Percentiles rank a stretch among this genome's conserved stretches.
These are phyloP conservation scores for Blastomyces percursus DNA, from an alignment of 2,329 filamentous ascomycete species.

Conservation along the genomic window DNA sequence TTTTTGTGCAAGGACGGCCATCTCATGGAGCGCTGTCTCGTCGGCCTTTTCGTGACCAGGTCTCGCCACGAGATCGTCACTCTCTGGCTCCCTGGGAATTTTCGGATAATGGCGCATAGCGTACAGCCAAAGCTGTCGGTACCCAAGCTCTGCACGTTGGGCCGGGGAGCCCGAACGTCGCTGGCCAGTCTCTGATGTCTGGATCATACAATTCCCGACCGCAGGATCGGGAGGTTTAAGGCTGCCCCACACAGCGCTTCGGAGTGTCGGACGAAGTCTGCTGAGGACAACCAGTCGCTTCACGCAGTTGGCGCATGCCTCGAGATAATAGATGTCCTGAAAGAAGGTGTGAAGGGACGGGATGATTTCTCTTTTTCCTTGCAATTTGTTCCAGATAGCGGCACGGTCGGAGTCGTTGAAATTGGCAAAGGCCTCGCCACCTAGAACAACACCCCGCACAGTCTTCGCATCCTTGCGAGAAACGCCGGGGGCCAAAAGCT, in stretches of 20 bases:
- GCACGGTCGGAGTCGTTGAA: conserved; percentile 13
- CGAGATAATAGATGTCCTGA: conserved; percentile 10
- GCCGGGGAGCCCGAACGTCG: not conserved
- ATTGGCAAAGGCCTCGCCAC: conserved; percentile 7
- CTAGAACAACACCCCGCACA: not conserved
- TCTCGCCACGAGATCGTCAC: not conserved
- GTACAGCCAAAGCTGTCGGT: not conserved
- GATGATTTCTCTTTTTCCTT: conserved; percentile 13
- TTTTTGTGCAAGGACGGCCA: conserved; percentile 15
- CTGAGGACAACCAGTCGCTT: not conserved
- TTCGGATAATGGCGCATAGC: not conserved
- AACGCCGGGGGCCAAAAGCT: not conserved
- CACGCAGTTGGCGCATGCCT: not conserved
- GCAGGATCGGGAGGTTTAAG: not conserved
- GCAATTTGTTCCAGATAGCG: conserved; percentile 10
- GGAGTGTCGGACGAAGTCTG: not conserved
- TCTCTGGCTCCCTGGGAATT: not conserved
- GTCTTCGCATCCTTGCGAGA: not conserved
- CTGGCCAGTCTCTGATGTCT: not conserved
- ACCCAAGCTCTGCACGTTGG: not conserved
- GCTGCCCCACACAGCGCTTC: not conserved
- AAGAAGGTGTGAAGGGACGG: conserved; percentile 17
- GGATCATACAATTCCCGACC: not conserved
- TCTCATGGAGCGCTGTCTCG: conserved; percentile 3
- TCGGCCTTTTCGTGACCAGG: not conserved